A percentile compares a stretch with the other conserved stretches of the same genome.
Conservation (phyloP, 306 rosid species). For the Heteromeles arbutifolia region DNA sequence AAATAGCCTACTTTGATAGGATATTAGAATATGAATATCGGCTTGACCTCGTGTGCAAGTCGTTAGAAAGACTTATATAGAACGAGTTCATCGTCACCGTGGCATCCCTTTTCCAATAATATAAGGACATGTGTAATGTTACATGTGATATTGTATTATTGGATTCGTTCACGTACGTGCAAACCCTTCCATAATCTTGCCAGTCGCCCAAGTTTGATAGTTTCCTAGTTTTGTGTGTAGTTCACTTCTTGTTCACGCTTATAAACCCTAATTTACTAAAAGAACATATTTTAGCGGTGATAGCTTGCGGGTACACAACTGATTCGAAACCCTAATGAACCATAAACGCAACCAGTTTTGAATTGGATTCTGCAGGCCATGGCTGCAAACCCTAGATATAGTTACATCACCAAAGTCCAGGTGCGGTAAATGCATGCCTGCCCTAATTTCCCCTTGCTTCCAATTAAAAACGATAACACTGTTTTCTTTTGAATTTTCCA, state of each 20-base stretch:
- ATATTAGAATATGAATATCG: not conserved
- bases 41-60: not conserved
- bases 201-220: no score
- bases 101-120: no score
- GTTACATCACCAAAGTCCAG: not conserved
- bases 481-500: not conserved
- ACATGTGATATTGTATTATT: not conserved
- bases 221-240: not conserved
- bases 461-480: not conserved
- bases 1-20: not conserved
- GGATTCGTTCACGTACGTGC: not conserved
- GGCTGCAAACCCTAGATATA: not conserved
- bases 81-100: rapidly evolving
- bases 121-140: not conserved
- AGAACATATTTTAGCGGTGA: no score
- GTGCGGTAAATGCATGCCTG: not conserved
- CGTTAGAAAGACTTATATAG: not conserved
- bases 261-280: not conserved
- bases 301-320: not conserved
- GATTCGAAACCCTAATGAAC: not conserved
- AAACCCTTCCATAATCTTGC: not conserved
- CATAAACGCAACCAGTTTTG: not conserved
- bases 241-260: no score
- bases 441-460: not conserved
- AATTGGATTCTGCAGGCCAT: not conserved